Percentiles rank a stretch among this genome's conserved stretches.
Evolutionary conservation across 352 stramenopile species (phyloP).

Genomic region (Pythium biforme): DNA sequence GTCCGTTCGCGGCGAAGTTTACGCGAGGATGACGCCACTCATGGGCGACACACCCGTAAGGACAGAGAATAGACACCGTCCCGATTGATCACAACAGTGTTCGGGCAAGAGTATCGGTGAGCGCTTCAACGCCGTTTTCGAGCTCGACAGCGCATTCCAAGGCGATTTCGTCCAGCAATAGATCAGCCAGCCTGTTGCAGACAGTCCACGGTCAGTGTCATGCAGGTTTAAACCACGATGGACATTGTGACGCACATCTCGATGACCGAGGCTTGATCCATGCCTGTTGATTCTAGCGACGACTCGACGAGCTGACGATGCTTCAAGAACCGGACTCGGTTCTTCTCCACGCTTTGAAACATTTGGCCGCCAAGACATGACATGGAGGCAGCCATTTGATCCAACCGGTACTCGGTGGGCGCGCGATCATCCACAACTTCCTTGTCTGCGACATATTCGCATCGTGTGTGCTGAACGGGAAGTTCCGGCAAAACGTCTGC

Average conservation of each 20-base stretch:
- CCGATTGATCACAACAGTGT: constrained; percentile 29
- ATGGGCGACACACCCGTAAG: constrained; percentile 11
- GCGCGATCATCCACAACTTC: neutral
- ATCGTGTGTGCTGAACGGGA: neutral
- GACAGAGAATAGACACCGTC: constrained; percentile 20
- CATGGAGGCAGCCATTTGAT: constrained; percentile 2
- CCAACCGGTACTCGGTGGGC: neutral
- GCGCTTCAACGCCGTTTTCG: constrained; percentile 32
- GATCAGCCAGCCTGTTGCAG: constrained; percentile 35
- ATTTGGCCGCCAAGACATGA: constrained; percentile 2
- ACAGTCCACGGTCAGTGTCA: neutral
- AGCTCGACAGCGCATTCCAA: constrained; percentile 39
- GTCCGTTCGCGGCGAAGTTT: constrained; percentile 6
- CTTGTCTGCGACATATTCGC: neutral
- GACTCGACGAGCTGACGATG: constrained; percentile 56
- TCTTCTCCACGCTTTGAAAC: constrained; percentile 45
- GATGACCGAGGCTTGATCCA: constrained; percentile 57
- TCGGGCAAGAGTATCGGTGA: constrained; percentile 41
- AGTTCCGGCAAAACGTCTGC: neutral
- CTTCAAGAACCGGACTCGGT: constrained; percentile 43
- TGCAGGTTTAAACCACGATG: neutral
- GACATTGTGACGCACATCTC: constrained; percentile 47
- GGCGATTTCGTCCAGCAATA: constrained; percentile 44
- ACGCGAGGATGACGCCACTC: neutral
- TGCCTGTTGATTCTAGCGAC: constrained; percentile 50